Percentiles rank a stretch among this genome's conserved stretches.
These are phyloP conservation scores for Barbatosphaeria neglecta DNA, from an alignment of 495 filamentous ascomycete species.

Conservation along the genomic window DNA sequence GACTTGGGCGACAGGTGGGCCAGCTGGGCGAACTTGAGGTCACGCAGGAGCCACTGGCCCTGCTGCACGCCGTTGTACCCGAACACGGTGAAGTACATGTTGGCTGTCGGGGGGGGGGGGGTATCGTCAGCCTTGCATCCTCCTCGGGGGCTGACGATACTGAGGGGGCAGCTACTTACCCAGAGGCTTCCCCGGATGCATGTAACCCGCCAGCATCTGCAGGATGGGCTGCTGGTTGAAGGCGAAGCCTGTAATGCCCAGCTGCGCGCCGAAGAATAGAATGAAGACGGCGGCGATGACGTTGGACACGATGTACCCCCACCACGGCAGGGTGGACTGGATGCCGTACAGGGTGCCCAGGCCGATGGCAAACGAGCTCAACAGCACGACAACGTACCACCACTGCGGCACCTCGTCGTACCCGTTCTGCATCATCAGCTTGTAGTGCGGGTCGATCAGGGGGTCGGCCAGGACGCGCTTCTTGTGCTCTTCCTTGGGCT, in stretches of 20 bases:
- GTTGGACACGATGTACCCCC: slow-evolving; percentile 42
- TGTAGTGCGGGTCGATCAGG: slow-evolving; percentile 2
- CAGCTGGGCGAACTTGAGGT: slow-evolving; percentile 29
- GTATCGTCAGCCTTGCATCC: too few relatives aligned
- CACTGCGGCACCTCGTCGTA: slow-evolving; percentile 44
- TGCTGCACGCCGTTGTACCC: slow-evolving; percentile 22
- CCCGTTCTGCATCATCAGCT: slow-evolving; percentile 19
- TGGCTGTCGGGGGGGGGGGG: slow-evolving; percentile 15
- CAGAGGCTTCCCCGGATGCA: slow-evolving; percentile 20
- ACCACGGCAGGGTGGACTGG: slow-evolving; percentile 39
- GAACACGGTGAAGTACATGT: slow-evolving; percentile 25
- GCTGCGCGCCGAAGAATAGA: slow-evolving; percentile 19
- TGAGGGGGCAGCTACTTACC: too few relatives aligned
- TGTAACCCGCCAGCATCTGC: slow-evolving; percentile 21
- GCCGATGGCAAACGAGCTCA: slow-evolving; percentile 36
- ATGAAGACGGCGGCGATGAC: slow-evolving; percentile 23
- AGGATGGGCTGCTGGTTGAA: slow-evolving; percentile 26
- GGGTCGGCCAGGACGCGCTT: slow-evolving; percentile 4
- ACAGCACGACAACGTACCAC: slow-evolving; percentile 40
- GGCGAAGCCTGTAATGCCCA: slow-evolving; percentile 28
- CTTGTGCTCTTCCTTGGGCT: slow-evolving; percentile 9
- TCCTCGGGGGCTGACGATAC: too few relatives aligned
- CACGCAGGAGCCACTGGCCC: slow-evolving; percentile 19
- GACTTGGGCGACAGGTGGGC: slow-evolving; percentile 30
- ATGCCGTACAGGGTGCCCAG: slow-evolving; percentile 34